Evolutionary conservation across 2,329 filamentous ascomycete species (phyloP).

Genomic region (Rhynchosporium graminicola): DNA sequence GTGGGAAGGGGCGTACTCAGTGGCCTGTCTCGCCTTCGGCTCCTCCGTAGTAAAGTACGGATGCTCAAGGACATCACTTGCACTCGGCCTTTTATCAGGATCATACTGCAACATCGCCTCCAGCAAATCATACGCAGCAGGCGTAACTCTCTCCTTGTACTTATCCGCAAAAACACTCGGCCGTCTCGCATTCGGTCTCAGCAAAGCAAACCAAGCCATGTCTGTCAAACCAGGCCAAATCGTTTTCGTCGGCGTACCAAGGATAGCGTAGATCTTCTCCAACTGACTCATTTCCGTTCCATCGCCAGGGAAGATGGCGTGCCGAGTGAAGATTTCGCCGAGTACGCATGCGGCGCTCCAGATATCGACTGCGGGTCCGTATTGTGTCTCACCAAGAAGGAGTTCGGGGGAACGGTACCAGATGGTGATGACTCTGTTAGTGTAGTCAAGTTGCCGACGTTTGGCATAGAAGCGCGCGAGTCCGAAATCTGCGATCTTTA

Average conservation of each 20-base stretch:
- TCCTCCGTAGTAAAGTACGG: constrained; percentile 85
- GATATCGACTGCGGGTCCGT: constrained; percentile 86
- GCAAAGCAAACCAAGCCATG: constrained; percentile 95
- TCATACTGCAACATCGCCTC: constrained; percentile 87
- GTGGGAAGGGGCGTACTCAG: constrained; percentile 61
- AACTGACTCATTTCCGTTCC: constrained; percentile 95
- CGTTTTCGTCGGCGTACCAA: constrained; percentile 80
- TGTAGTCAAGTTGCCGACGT: constrained; percentile 88
- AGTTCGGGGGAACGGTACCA: constrained; percentile 95
- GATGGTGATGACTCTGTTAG: constrained; percentile 97
- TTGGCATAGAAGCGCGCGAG: constrained; percentile 96
- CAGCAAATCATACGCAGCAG: constrained; percentile 81
- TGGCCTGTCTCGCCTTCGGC: constrained; percentile 72
- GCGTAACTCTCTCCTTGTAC: constrained; percentile 75
- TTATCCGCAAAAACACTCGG: constrained; percentile 78
- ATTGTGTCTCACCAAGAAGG: constrained; percentile 86
- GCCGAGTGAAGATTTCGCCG: constrained; percentile 91
- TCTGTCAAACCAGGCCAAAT: constrained; percentile 92
- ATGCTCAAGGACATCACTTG: constrained; percentile 81
- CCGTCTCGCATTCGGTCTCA: constrained; percentile 74
- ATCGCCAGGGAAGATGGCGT: constrained; percentile 93
- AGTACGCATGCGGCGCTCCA: constrained; percentile 98
- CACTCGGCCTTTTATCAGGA: constrained; percentile 78
- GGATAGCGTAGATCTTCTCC: constrained; percentile 91
- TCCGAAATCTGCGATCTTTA: constrained; percentile 96